Conservation (phyloP, 202 grass and related monocot species). For the Schoenoplectus tabernaemontani region DNA sequence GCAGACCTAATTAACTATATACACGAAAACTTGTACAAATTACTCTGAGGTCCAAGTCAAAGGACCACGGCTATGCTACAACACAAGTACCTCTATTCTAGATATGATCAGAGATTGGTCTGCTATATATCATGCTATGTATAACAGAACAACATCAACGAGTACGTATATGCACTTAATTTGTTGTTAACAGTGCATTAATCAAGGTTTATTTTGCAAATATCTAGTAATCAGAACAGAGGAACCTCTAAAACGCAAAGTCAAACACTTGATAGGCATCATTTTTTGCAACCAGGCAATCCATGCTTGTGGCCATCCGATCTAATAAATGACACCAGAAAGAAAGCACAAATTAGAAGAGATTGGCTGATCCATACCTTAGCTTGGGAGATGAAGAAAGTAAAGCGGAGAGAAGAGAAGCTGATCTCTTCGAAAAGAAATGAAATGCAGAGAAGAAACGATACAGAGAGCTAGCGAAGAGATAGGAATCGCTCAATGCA, state of each 20-base stretch:
- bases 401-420: conserved; percentile 4
- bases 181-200: neutral
- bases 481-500: neutral
- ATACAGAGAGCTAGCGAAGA: conserved; percentile 5
- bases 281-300: neutral
- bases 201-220: neutral
- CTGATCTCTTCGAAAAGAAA: neutral
- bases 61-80: neutral
- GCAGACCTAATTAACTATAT: too few species aligned
- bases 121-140: too few species aligned
- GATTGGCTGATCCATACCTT: neutral
- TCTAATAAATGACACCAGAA: neutral
- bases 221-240: neutral
- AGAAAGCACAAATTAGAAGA: neutral
- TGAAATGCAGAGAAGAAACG: neutral
- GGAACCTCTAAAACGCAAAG: neutral
- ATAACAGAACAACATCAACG: neutral
- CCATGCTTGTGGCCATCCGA: neutral
- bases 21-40: neutral
- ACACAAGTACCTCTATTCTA: neutral
- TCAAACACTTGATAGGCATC: conserved; percentile 17
- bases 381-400: conserved; percentile 6
- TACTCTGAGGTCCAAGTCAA: neutral
- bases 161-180: neutral
- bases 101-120: neutral